Evolutionary conservation across 495 filamentous ascomycete species (phyloP).

Genomic region (Hypoxylon crocopeplum): DNA sequence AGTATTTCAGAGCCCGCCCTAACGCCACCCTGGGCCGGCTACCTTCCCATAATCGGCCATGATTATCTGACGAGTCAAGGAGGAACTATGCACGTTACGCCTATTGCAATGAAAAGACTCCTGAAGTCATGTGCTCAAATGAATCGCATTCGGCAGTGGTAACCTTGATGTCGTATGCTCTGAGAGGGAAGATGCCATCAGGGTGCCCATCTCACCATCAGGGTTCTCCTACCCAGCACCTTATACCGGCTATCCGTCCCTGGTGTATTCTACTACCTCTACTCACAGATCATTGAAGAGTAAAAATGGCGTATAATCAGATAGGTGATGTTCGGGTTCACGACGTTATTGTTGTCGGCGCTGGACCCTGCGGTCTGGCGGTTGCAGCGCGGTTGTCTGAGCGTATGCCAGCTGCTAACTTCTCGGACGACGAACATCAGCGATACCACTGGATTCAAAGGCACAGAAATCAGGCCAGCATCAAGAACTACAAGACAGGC

Average conservation of each 20-base stretch:
- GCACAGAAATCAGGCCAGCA: slow-evolving; percentile 47
- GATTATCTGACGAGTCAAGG: no score
- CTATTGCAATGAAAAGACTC: not conserved
- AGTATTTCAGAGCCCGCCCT: no score
- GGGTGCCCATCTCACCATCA: slow-evolving; percentile 33
- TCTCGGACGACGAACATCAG: slow-evolving; percentile 71
- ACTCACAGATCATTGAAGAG: not conserved
- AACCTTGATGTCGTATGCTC: slow-evolving; percentile 11
- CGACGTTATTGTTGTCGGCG: slow-evolving; percentile 68
- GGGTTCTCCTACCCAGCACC: slow-evolving; percentile 18
- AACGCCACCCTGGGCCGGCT: no score
- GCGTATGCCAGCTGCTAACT: slow-evolving; percentile 66
- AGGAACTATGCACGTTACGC: no score
- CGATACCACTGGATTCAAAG: slow-evolving; percentile 70
- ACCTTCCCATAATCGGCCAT: no score
- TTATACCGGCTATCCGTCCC: slow-evolving; percentile 5
- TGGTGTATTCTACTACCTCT: not conserved
- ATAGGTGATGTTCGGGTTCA: slow-evolving; percentile 45
- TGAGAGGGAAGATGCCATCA: slow-evolving; percentile 28
- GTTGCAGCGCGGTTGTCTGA: slow-evolving; percentile 66
- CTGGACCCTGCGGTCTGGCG: slow-evolving; percentile 67
- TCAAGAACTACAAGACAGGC: slow-evolving; percentile 36
- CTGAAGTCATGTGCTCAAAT: slow-evolving; percentile 5
- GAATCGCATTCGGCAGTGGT: slow-evolving; percentile 2
- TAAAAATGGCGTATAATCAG: slow-evolving; percentile 3